Base-by-base conservation (phyloP, 345 rosid genomes). In the Xanthoceras sorbifolium region DNA sequence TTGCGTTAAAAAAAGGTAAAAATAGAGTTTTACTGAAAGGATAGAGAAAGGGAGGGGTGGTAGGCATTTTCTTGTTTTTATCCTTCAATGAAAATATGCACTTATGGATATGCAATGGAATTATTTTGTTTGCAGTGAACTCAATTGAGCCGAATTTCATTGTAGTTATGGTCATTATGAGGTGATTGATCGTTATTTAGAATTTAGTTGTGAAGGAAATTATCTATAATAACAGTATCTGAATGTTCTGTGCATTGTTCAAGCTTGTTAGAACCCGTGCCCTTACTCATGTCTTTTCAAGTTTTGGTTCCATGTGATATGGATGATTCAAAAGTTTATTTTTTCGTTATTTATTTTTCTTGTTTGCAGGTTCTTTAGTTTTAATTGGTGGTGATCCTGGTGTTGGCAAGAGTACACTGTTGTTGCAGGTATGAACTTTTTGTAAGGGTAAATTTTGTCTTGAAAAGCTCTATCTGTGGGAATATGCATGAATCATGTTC, bases 301-400 rank as follows among this genome's bases (percentile, higher is more conserved):
- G 15, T 25, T 15, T 9, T 54, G 48, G 29, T 40, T 17, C 25
- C 55, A 1, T 60, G 17, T 44, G 55, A 36, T 22, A 4, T 23
- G 15, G 38, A 38, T 61, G 26, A 12, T 72, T 25, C 20, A 18
- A 40, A n/a, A 64, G 5, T 14, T 64, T 10, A 23, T 32, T 29
- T 31, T 46, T 7, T 62, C 8, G 22, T 44, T 10, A 67, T 57
- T n/a, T 44, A 36, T 69, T 34, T 75, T 68, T 46, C 31, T 60
- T 61, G 28, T 78, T 80, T 83, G 52, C 76, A 93, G 97, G 97
- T 73, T 95, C 98, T 52, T 69, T 95, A 84, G 85, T 95, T 80
- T 85, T 95, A 86, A 78, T 95, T 75, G 94, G 98, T 76, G 98
- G 99, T 73, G 97, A 95, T 79, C 99, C 97, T 64, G 98, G 99